Base-by-base conservation (phyloP, 1,284 basidiomycete genomes). In the Sporisorium sorghi region DNA sequence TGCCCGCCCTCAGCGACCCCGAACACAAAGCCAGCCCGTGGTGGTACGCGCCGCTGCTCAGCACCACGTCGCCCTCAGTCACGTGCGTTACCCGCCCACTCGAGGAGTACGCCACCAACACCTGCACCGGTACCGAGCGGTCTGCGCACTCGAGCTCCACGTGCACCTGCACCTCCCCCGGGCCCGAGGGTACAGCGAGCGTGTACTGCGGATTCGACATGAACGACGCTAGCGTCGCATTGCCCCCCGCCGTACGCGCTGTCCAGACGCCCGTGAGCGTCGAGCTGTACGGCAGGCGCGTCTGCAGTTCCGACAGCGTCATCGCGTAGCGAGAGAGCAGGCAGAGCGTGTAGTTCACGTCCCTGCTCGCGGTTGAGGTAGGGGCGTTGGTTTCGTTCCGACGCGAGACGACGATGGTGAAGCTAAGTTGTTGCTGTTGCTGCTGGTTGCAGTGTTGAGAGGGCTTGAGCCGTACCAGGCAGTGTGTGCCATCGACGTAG, bases 201-300 rank as follows among this genome's bases (percentile, higher is more conserved):
- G 88, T 87, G 83, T 92, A 97, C 82, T 97, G 94, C 0, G 95
- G 95, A 81, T 98, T 98, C 61, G 89, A 85, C 89, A 95, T 91
- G 85, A 93, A 97, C 0, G 91, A 90, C 0, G 92, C 88, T 74
- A 90, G 87, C 0, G 89, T 89, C 49, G 90, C 88, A 79, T 94
- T 94, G 0, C 95, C 95, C 0, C 95, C 95, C 0, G 92, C 89
- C 11, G 89, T 92, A 68, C 90, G 90, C 43, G 86, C 88, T 0
- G 90, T 91, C 77, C 96, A 88, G 0, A 62, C 50, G 1, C 78
- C 77, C 0, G 44, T 19, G 23, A 83, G 51, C 15, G 59, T 54
- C 17, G 68, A 62, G 19, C 66, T 62, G 58, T 75, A 69, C 21
- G 70, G 37, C 40, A 68, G 50, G 19, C 37, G 58, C 8, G 44